Evolutionary conservation across 176 grass and related monocot species (phyloP).

Genomic region (Zea mays): DNA sequence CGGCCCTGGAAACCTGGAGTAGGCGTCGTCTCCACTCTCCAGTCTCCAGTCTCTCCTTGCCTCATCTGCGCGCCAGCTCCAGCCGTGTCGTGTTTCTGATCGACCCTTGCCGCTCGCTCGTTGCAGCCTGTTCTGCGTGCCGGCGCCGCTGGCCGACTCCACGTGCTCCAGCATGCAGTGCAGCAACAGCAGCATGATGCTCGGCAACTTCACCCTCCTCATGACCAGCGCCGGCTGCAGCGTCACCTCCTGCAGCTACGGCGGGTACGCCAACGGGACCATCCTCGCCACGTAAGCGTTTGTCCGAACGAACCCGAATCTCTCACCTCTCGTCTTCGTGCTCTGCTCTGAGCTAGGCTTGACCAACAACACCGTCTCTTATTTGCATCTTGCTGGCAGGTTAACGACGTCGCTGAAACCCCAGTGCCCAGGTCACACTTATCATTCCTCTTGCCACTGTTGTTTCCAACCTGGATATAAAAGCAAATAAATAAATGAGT

Average conservation of each 20-base stretch:
- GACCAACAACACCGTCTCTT: background rate
- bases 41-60: background rate
- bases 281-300: constrained; percentile 58
- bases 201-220: constrained; percentile 64
- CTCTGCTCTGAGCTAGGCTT: background rate
- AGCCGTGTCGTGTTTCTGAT: constrained; percentile 2
- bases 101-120: background rate
- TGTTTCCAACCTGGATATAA: background rate
- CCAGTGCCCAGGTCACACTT: constrained; percentile 58
- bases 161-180: constrained; percentile 91
- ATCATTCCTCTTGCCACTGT: background rate
- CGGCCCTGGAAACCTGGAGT: constrained; percentile 76
- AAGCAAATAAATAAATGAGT: no score
- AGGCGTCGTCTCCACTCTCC: background rate
- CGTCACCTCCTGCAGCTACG: constrained; percentile 78
- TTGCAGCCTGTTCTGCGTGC: constrained; percentile 76
- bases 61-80: background rate
- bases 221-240: constrained; percentile 69
- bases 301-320: background rate
- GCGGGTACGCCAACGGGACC: constrained; percentile 74
- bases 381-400: constrained; percentile 53
- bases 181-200: constrained; percentile 63
- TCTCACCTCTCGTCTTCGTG: background rate
- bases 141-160: constrained; percentile 64
- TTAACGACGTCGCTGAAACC: constrained; percentile 65